phyloP scores from a whole-genome alignment of 306 rosid genomes.

The Potentilla sterilis region DNA sequence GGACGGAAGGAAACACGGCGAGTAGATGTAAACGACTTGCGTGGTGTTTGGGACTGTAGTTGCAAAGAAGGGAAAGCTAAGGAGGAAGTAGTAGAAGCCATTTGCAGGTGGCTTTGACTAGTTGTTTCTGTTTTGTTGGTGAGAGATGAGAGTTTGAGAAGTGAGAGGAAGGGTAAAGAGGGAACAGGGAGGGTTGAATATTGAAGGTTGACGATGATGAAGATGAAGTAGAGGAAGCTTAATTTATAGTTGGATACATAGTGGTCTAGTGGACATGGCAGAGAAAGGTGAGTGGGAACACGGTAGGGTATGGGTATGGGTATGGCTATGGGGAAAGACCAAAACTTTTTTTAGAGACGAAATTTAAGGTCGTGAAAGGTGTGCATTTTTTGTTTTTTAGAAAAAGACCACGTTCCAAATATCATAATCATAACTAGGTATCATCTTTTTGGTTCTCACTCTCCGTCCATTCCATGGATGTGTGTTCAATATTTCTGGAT shows the following conservation, averaged over 20 bases:
- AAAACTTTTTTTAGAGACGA: neutral
- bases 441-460: neutral
- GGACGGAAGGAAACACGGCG: slow-evolving; percentile 12
- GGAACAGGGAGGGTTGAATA: neutral
- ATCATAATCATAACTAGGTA: neutral
- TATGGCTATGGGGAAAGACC: too few relatives aligned
- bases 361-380: neutral
- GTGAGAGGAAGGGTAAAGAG: neutral
- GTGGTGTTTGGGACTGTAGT: slow-evolving; percentile 21
- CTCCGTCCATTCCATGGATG: neutral
- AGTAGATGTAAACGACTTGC: slow-evolving; percentile 2
- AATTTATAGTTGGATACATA: neutral
- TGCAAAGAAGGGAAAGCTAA: slow-evolving; percentile 38
- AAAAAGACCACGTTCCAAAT: neutral
- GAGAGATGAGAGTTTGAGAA: neutral
- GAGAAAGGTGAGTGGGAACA: too few relatives aligned
- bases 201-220: neutral
- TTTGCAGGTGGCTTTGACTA: slow-evolving; percentile 1
- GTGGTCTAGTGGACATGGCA: neutral
- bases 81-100: slow-evolving; percentile 36
- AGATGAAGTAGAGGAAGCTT: neutral
- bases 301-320: too few relatives aligned
- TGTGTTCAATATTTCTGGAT: neutral
- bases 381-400: neutral
- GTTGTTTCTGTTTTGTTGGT: neutral